Percentiles rank a stretch among this genome's conserved stretches.
These are phyloP conservation scores for Amaranthus cruentus DNA, from an alignment of 148 eudicot species.

Conservation along the genomic window DNA sequence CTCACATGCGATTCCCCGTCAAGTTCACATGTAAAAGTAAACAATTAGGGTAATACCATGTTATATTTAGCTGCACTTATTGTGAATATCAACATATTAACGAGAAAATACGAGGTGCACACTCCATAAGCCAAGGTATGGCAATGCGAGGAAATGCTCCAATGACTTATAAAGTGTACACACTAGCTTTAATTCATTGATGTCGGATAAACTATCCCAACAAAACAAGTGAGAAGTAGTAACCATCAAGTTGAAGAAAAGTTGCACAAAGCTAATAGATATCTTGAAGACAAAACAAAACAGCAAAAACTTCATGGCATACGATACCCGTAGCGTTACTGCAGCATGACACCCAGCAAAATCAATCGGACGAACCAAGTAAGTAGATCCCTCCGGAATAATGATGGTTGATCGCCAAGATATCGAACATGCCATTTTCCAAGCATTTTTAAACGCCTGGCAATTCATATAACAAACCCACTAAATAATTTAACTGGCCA, in stretches of 20 bases:
- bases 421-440: constrained; percentile 66
- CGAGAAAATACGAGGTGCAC: no score
- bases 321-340: constrained; percentile 53
- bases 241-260: background rate
- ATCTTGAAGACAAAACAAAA: background rate
- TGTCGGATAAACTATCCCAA: no score
- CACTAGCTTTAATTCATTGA: no score
- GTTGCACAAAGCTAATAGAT: background rate
- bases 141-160: no score
- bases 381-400: constrained; percentile 45
- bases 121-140: no score
- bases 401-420: constrained; percentile 42
- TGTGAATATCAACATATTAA: no score
- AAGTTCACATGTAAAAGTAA: no score
- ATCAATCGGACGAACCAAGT: constrained; percentile 51
- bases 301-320: background rate
- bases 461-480: background rate
- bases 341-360: constrained; percentile 58
- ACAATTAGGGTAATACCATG: no score
- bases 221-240: background rate
- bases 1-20: no score
- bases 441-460: constrained; percentile 61
- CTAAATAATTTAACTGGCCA: constrained; percentile 3
- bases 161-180: no score
- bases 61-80: no score